These are phyloP conservation scores for Zostera marina DNA, from an alignment of 116 monocot genomes.

Conservation along the genomic window DNA sequence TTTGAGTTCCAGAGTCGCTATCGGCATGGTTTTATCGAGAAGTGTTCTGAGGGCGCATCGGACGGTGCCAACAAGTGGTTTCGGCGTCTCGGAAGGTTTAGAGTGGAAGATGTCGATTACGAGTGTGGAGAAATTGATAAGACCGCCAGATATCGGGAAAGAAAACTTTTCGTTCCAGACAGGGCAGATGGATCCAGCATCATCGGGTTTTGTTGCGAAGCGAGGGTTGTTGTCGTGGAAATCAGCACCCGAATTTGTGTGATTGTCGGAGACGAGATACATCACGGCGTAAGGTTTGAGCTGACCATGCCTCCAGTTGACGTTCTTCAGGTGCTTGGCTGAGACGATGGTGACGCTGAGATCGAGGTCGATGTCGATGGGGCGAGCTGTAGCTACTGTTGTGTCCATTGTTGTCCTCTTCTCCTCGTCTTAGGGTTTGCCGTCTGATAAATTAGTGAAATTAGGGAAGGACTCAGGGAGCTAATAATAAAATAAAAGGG, in stretches of 20 bases:
- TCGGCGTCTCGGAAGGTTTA: conserved; percentile 39
- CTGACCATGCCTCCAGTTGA: conserved; percentile 68
- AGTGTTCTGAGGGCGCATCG: conserved; percentile 21
- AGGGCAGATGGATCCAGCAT: conserved; percentile 29
- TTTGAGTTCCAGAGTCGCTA: conserved; percentile 31
- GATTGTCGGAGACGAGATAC: conserved; percentile 16
- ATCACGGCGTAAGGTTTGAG: conserved; percentile 63
- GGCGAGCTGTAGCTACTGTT: not conserved
- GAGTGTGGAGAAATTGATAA: conserved; percentile 21
- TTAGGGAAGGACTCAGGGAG: too few species aligned
- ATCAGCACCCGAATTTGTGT: not conserved
- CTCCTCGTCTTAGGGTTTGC: not conserved
- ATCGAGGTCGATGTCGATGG: conserved; percentile 8
- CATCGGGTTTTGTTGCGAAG: conserved; percentile 48
- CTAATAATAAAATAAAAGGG: too few species aligned
- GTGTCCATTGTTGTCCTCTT: not conserved
- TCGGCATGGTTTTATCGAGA: conserved; percentile 11
- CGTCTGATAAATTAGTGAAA: not conserved
- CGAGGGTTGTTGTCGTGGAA: conserved; percentile 17
- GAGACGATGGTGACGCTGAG: conserved; percentile 43
- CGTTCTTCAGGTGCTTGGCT: conserved; percentile 73
- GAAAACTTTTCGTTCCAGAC: conserved; percentile 64
- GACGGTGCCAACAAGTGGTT: conserved; percentile 54
- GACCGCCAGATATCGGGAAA: conserved; percentile 10
- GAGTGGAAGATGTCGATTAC: conserved; percentile 68